These are phyloP conservation scores for Verruconis gallopava DNA, from an alignment of 2,329 filamentous ascomycete species.

Conservation along the genomic window DNA sequence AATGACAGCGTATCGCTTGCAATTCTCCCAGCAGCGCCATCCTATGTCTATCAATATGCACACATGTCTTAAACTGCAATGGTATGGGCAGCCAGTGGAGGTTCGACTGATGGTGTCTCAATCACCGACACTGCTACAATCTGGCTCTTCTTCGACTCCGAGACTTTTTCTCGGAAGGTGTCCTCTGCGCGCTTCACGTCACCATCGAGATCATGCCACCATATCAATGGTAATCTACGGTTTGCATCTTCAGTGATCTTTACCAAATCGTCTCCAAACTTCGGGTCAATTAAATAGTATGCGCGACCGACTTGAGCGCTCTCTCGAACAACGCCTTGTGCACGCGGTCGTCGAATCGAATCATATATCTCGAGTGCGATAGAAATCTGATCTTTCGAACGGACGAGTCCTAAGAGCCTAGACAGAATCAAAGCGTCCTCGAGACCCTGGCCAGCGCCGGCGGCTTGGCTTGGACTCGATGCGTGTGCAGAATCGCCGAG, in stretches of 20 bases:
- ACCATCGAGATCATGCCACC: slow-evolving; percentile 19
- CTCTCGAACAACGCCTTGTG: slow-evolving; percentile 17
- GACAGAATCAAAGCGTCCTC: slow-evolving; percentile 20
- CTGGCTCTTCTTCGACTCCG: neutral
- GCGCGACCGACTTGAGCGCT: slow-evolving; percentile 20
- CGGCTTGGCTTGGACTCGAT: slow-evolving; percentile 25
- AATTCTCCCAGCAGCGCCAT: too few relatives aligned
- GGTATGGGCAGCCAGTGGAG: too few relatives aligned
- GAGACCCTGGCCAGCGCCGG: slow-evolving; percentile 26
- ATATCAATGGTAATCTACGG: slow-evolving; percentile 16
- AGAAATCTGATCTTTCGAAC: neutral
- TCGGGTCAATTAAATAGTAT: slow-evolving; percentile 15
- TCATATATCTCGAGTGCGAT: slow-evolving; percentile 6
- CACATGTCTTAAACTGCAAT: too few relatives aligned
- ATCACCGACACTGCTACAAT: neutral
- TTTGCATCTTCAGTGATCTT: slow-evolving; percentile 14
- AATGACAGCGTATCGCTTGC: too few relatives aligned
- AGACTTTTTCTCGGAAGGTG: slow-evolving; percentile 2
- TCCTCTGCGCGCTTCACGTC: slow-evolving; percentile 15
- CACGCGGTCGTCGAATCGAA: slow-evolving; percentile 3
- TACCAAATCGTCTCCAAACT: slow-evolving; percentile 13
- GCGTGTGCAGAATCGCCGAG: slow-evolving; percentile 29
- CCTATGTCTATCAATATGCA: too few relatives aligned
- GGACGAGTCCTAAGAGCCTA: slow-evolving; percentile 7
- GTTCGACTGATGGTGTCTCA: neutral